Percentiles rank a stretch among this genome's conserved stretches.
Conservation (phyloP, 441 rosid genomes). For the Raphanus hybrid region DNA sequence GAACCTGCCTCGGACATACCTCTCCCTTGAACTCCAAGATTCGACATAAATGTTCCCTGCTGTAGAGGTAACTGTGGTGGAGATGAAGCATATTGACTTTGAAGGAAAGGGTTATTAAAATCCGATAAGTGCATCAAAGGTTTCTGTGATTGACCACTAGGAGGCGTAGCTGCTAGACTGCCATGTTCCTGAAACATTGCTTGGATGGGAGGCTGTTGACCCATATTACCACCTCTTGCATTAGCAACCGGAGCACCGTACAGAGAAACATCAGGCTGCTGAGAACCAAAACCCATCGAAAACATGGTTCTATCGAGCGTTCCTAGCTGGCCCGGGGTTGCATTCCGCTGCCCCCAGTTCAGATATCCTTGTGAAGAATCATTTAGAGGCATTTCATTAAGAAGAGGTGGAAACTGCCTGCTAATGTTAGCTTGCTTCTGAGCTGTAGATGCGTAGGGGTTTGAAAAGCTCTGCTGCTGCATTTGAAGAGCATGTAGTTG, state of each 20-base stretch:
- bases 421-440: constrained; percentile 43
- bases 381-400: constrained; percentile 56
- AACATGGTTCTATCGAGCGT: constrained; percentile 36
- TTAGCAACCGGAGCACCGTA: constrained; percentile 49
- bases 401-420: constrained; percentile 45
- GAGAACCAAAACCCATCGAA: constrained; percentile 48
- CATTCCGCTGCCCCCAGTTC: constrained; percentile 49
- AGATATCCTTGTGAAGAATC: constrained; percentile 53
- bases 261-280: constrained; percentile 49
- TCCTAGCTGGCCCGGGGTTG: constrained; percentile 50
- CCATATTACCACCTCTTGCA: constrained; percentile 49
- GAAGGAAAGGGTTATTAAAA: constrained; percentile 36
- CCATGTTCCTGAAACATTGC: constrained; percentile 46
- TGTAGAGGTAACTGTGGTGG: constrained; percentile 42
- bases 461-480: constrained; percentile 56
- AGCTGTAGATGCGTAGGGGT: constrained; percentile 42
- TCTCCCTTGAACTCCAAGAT: constrained; percentile 48
- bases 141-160: constrained; percentile 45
- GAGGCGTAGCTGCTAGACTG: constrained; percentile 41
- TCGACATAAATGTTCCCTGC: constrained; percentile 45
- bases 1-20: constrained; percentile 47
- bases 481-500: constrained; percentile 65
- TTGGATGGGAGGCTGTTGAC: constrained; percentile 48
- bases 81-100: constrained; percentile 44
- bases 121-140: constrained; percentile 46